A percentile compares a stretch with the other conserved stretches of the same genome.
phyloP scores from a whole-genome alignment of 2,329 filamentous ascomycete genomes.

The Aspergillus sp. region DNA sequence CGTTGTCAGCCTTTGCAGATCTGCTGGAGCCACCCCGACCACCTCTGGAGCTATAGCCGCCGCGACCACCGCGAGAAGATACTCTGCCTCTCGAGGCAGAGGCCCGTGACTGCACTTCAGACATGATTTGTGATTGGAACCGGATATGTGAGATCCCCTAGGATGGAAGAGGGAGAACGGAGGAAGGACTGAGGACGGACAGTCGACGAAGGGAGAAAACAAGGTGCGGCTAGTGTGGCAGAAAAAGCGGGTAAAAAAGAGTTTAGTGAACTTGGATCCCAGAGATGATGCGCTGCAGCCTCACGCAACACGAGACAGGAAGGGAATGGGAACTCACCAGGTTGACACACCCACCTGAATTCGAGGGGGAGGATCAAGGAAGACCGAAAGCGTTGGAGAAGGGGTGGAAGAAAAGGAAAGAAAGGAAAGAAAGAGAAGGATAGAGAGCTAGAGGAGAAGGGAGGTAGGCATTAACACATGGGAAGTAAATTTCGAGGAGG shows the following conservation, averaged over 20 bases:
- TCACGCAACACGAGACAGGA: conserved; percentile 16
- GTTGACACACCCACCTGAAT: neutral
- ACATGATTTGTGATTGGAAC: conserved; percentile 63
- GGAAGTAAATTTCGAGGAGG: conserved; percentile 8
- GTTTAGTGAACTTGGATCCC: conserved; percentile 22
- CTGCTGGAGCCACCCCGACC: conserved; percentile 64
- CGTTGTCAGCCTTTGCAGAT: conserved; percentile 71
- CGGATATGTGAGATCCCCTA: conserved; percentile 17
- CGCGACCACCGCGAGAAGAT: conserved; percentile 80
- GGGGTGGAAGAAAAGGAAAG: conserved; percentile 20
- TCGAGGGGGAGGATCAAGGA: neutral
- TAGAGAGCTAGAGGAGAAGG: conserved; percentile 12
- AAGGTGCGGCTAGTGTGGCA: conserved; percentile 29
- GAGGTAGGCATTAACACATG: conserved; percentile 5
- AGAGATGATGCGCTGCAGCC: conserved; percentile 34
- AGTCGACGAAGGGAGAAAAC: conserved; percentile 25
- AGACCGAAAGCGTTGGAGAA: neutral
- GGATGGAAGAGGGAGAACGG: conserved; percentile 26
- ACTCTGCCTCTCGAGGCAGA: conserved; percentile 84
- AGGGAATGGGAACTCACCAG: neutral
- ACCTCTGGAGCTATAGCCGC: conserved; percentile 68
- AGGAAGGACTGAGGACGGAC: conserved; percentile 22
- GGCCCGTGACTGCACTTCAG: conserved; percentile 86
- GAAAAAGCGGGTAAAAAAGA: conserved; percentile 26
- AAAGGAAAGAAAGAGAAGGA: conserved; percentile 9